Evolutionary conservation across 2,329 filamentous ascomycete genomes (phyloP), one percentile per base, ranked within the genome.

Genomic region (Stemphylium lycopersici): DNA sequence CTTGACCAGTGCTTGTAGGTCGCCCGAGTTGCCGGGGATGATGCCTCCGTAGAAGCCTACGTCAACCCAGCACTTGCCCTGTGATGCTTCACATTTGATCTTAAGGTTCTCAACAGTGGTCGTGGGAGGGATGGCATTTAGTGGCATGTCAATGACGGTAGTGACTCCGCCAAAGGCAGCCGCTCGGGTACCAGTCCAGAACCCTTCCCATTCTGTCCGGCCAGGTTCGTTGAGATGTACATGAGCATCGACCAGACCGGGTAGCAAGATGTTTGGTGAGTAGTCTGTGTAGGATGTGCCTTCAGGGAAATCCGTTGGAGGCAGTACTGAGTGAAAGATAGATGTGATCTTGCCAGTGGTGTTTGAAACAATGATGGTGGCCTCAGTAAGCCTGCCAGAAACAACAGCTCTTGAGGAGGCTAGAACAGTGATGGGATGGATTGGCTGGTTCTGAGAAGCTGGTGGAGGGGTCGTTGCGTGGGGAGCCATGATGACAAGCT

Each of bases 11-110:
- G 87, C 88, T 65, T 90, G 86, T 50, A 99, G 79, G 68, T 98
- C 87, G 10, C 84, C 76, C 2, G 87, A 84, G 71, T 99, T 99
- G 1, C 93, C 95, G 3, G 95, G 95, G 42, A 99, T 87, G 34
- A 98, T 87, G 29, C 95, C 95, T 22, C 95, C 95, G 72, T 98
- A 98, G 77, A 99, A 98, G 26, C 92, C 95, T n/a, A 98, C 93
- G 68, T 98, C 95, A 22, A 98, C 91, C 93, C 93, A 99, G 78
- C 93, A 96, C 78, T 98, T 89, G 31, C 90, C 91, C 57, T 84
- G 77, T 36, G 91, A 91, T 20, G 95, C 95, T 24, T 85, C 84
- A 41, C 96, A 81, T 81, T 99, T 99, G 79, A 91, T 90, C 58
- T 89, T 82, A 63, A 99, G 84, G 6, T 90, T 91, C 15, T 82